Base-by-base conservation (phyloP, 2,329 filamentous ascomycete species). In the Stagonosporopsis chrysanthemi region DNA sequence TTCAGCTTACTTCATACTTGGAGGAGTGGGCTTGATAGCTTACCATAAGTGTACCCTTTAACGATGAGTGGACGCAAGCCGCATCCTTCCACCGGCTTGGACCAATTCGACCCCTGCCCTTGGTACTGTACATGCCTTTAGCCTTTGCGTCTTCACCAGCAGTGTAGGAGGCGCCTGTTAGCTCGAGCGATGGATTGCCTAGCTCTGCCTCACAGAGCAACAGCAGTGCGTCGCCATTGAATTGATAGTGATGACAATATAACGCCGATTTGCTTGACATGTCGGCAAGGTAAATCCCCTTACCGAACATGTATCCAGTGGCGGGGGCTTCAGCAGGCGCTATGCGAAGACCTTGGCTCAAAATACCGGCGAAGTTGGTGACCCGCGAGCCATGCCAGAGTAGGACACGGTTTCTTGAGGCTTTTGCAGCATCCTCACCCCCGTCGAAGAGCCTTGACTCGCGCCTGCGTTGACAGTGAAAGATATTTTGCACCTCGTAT, bases 321-420 rank as follows among this genome's bases (percentile, higher is more conserved):
- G 87, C 87, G 0, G 91, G 92, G 0, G 92, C 92, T 74, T 96
- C 89, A 0, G 89, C 89, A 0, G 92, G 92, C 6, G 92, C 92
- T 63, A 96, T 96, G n/a, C 91, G 89, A 6, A 97, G 84, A 63
- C 92, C 92, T 75, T 96, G 91, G 55, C 87, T 90, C 39, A 96
- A 84, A 57, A 97, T 97, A 70, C 92, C 92, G 69, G 89, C 91
- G 64, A 88, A 96, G 74, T 96, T 96, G 49, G 90, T 95, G 29
- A 83, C 84, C 29, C 91, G 87, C n/a, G 90, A 93, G 15, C 92
- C 92, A 72, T 96, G 92, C 92, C 92, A 97, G 2, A 97, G 82
- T 1, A 96, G 85, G 17, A 90, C 86, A 22, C 89, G 86, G 71
- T 95, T 85, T 44, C 84, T 84, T n/a, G 82, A 78, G 44, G 83